A percentile compares a stretch with the other conserved stretches of the same genome.
These are phyloP conservation scores for Mychonastes homosphaera DNA, from an alignment of 139 green algal species.

Conservation along the genomic window DNA sequence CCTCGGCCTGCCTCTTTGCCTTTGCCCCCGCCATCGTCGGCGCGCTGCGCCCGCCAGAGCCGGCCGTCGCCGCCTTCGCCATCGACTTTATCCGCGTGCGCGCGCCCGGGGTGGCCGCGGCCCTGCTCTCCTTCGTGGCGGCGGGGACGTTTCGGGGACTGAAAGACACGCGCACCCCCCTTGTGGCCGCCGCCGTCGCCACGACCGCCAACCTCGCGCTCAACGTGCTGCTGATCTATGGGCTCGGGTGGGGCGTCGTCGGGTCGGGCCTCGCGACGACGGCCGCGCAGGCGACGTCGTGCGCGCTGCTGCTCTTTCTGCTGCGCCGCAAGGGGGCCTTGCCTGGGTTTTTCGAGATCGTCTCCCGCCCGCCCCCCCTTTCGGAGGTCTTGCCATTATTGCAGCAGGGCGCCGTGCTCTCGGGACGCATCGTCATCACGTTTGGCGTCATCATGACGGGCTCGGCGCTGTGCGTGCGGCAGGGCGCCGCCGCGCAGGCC, in stretches of 20 bases:
- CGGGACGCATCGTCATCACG: slow-evolving; percentile 40
- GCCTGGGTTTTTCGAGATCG: too few relatives aligned
- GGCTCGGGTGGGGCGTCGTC: slow-evolving; percentile 30
- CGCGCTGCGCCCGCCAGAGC: slow-evolving; percentile 31
- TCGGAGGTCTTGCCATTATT: slow-evolving; percentile 27
- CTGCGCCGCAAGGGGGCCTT: slow-evolving; percentile 23
- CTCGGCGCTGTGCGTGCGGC: slow-evolving; percentile 26
- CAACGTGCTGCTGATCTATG: slow-evolving; percentile 29
- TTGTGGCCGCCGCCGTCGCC: slow-evolving; percentile 21
- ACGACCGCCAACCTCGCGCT: slow-evolving; percentile 18
- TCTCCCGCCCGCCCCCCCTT: slow-evolving; percentile 22
- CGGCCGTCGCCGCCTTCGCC: slow-evolving; percentile 26
- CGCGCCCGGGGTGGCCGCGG: slow-evolving; percentile 23
- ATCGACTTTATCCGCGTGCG: slow-evolving; percentile 36
- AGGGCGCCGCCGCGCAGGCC: slow-evolving; percentile 32
- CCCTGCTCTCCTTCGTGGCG: slow-evolving; percentile 42
- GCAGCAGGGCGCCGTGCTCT: slow-evolving; percentile 27
- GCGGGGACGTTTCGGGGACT: slow-evolving; percentile 41
- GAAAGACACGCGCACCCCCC: slow-evolving; percentile 49
- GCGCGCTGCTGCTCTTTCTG: slow-evolving; percentile 19
- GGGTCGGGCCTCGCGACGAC: slow-evolving; percentile 35
- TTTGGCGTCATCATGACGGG: slow-evolving; percentile 46
- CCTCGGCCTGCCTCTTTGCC: slow-evolving; percentile 9
- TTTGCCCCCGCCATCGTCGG: slow-evolving; percentile 16
- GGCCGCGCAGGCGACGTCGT: slow-evolving; percentile 18